A percentile compares a stretch with the other conserved stretches of the same genome.
These are phyloP conservation scores for Eimeria nieschulzi DNA, from an alignment of 169 alveolate species.

Conservation along the genomic window DNA sequence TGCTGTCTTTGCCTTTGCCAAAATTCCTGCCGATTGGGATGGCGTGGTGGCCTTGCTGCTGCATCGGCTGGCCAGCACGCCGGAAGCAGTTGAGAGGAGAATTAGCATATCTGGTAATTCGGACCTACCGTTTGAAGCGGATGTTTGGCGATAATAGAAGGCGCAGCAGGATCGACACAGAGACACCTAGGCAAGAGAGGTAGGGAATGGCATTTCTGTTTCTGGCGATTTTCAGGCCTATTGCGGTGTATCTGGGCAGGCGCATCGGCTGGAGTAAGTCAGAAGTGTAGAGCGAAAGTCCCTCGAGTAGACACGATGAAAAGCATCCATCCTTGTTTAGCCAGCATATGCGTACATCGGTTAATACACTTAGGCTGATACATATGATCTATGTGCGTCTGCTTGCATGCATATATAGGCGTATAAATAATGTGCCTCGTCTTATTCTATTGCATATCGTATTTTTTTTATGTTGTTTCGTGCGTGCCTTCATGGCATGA, in stretches of 20 bases:
- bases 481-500: too few relatives aligned
- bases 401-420: too few relatives aligned
- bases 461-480: too few relatives aligned
- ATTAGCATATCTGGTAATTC: neutral
- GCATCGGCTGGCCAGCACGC: neutral
- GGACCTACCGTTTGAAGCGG: neutral
- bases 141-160: neutral
- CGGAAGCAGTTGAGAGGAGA: neutral
- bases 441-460: too few relatives aligned
- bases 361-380: too few relatives aligned
- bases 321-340: too few relatives aligned
- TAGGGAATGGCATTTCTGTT: neutral
- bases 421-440: too few relatives aligned
- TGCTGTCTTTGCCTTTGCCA: neutral
- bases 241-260: constrained; percentile 21
- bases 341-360: too few relatives aligned
- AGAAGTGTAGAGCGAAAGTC: neutral
- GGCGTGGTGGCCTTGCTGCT: neutral
- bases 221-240: neutral
- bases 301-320: too few relatives aligned
- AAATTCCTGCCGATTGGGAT: neutral
- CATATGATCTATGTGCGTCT: too few relatives aligned
- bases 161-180: neutral
- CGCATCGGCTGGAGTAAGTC: constrained; percentile 5
- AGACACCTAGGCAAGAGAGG: neutral